Base-by-base conservation (phyloP, 1,139 yeast species). In the Protomyces gravidus region DNA sequence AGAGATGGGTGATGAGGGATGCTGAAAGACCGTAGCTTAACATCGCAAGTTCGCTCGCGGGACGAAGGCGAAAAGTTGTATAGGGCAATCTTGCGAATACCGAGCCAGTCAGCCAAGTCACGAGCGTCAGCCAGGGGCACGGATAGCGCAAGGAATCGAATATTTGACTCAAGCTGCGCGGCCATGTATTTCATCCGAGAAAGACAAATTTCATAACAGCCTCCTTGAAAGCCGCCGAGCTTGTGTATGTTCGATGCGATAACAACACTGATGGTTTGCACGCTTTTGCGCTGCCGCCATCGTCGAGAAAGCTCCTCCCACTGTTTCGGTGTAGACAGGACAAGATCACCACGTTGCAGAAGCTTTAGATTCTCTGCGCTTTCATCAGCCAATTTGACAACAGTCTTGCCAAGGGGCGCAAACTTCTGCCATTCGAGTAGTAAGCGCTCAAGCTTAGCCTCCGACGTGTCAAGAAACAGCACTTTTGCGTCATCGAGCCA, bases 71-170 rank as follows among this genome's bases (percentile, higher is more conserved):
- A 78, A 69, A 86, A 89, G 67, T 89, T 90, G 73, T 77, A 88
- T 3, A 84, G 77, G 50, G 81, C 76, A 42, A 73, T 76, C 59
- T 75, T 76, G 33, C 80, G 75, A 32, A 86, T 84, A 1, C 94
- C 95, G 36, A 92, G 72, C 96, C 97, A 94, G 62, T 85, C 88
- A 1, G 88, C 94, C 64, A 90, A 71, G 65, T 88, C 96, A 60
- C 81, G 77, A 2, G 86, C 88, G 68, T 85, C 86, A 0, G 94
- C 81, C 39, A 90, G 70, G 0, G 96, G 82, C 1, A 82, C 77
- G 0, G 88, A 77, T 15, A 92, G 72, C 0, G 81, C 90, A 23
- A 92, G 79, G 30, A 89, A 72, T 63, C 97, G 75, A 1, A 82
- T 70, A 66, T 66, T 66, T 1, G 72, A 74, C 28, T 83, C 84